Evolutionary conservation across 495 filamentous ascomycete species (phyloP), one percentile per base, ranked within the genome.

Genomic region (Penicillium bovifimosum): DNA sequence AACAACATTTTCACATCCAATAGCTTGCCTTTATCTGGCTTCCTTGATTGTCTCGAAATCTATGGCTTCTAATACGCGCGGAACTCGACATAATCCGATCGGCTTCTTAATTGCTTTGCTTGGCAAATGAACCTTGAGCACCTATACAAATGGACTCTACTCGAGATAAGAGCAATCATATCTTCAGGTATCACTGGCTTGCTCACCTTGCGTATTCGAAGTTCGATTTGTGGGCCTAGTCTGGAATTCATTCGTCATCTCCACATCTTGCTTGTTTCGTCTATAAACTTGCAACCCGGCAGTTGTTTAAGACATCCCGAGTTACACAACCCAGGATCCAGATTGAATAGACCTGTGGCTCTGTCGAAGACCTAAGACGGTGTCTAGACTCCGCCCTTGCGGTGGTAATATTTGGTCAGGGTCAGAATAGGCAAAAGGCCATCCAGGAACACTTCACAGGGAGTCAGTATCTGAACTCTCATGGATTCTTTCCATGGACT

Each of bases 21-120:
- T 24, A 16, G 28, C 14, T 39, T 32, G 14, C 11, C 32, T 18
- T 13, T 6, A 13, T 39, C 10, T 6, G 5, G 24, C 10, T 42
- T 11, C 11, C 11, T 5, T 6, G 3, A 14, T 47, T 35, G 0
- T 26, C 16, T 16, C 14, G 9, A 14, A 6, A 1, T 16, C n/a
- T 16, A 24, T 24, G 1, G 20, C 24, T 33, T 7, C 27, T 20
- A 20, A 17, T 32, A 11, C 27, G 38, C 31, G 18, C 39, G 41
- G 11, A 26, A 51, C 41, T 53, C 60, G 53, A 57, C 54, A 52
- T 54, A 47, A 56, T 62, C 56, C 60, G 56, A 56, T 27, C 54
- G 14, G 40, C 49, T 29, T 52, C 40, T 43, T 31, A 3, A 16
- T 17, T 33, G 28, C 24, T 31, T 34, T 18, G n/a, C 28, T 32